phyloP scores from a whole-genome alignment of 257 asterid species.

The Solanum lycopersicoides region DNA sequence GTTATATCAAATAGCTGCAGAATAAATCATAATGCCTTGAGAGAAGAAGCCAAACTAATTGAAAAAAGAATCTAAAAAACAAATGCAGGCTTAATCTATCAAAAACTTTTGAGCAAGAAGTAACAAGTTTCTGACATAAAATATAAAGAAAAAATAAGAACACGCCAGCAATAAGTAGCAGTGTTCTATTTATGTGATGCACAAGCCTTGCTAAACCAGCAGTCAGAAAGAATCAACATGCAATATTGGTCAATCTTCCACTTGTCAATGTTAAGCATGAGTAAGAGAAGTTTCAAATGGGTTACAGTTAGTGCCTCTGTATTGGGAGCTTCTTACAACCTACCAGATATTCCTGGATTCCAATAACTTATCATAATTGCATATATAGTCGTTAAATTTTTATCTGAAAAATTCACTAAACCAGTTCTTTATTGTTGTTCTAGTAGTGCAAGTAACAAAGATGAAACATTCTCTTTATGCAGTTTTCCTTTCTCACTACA shows the following conservation, averaged over 20 bases:
- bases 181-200: neutral
- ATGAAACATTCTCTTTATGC: neutral
- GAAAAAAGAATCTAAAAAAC: neutral
- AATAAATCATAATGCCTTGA: neutral
- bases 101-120: neutral
- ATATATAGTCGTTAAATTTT: neutral
- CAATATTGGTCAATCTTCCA: neutral
- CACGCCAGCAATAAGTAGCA: neutral
- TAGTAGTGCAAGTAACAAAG: neutral
- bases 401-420: neutral
- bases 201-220: neutral
- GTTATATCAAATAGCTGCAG: conserved; percentile 71
- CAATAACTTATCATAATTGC: neutral
- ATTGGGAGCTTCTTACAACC: neutral
- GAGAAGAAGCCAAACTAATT: neutral
- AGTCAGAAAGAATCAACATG: neutral
- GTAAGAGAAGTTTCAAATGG: neutral
- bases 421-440: neutral
- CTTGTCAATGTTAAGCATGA: neutral
- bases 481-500: neutral
- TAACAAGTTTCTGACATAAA: neutral
- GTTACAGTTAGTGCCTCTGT: neutral
- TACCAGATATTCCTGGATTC: neutral
- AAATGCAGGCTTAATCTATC: neutral
- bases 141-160: neutral